Conservation (phyloP, 345 rosid genomes). For the Physaria fendleri region DNA sequence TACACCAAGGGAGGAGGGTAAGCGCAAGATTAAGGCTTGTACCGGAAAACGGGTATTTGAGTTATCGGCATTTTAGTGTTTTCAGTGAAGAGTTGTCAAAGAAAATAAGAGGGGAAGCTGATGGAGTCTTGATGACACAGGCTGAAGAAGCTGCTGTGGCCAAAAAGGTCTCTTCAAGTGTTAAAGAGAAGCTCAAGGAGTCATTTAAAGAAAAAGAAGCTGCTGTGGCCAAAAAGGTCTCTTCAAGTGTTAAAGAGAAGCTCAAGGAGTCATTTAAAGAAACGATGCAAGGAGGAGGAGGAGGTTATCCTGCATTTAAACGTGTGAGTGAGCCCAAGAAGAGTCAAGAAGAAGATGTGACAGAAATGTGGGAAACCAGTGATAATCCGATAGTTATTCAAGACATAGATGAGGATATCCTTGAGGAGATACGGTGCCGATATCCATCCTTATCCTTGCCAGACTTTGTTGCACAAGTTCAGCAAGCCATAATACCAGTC, state of each 20-base stretch:
- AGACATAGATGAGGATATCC: slow-evolving; percentile 74
- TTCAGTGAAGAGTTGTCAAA: slow-evolving; percentile 75
- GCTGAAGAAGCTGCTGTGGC: slow-evolving; percentile 89
- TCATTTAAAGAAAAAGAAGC: slow-evolving; percentile 32
- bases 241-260: slow-evolving; percentile 40
- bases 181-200: slow-evolving; percentile 80
- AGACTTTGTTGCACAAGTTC: slow-evolving; percentile 71
- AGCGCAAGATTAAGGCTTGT: too few relatives aligned
- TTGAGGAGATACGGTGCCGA: slow-evolving; percentile 71
- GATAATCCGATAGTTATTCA: slow-evolving; percentile 92
- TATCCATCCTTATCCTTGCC: slow-evolving; percentile 92
- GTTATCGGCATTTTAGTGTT: slow-evolving; percentile 57
- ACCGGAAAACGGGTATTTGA: slow-evolving; percentile 30
- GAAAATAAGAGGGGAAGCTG: slow-evolving; percentile 75
- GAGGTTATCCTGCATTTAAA: slow-evolving; percentile 61
- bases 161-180: slow-evolving; percentile 78
- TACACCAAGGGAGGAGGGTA: slow-evolving; percentile 50
- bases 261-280: slow-evolving; percentile 62
- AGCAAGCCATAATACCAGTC: background rate
- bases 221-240: background rate
- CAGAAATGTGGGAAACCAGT: slow-evolving; percentile 96
- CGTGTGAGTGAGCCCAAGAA: slow-evolving; percentile 78
- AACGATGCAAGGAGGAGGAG: slow-evolving; percentile 38
- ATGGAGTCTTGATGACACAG: slow-evolving; percentile 79
- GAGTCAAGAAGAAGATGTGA: slow-evolving; percentile 87